These are phyloP conservation scores for Metschnikowia henanensis DNA, from an alignment of 805 yeast species.

Conservation along the genomic window DNA sequence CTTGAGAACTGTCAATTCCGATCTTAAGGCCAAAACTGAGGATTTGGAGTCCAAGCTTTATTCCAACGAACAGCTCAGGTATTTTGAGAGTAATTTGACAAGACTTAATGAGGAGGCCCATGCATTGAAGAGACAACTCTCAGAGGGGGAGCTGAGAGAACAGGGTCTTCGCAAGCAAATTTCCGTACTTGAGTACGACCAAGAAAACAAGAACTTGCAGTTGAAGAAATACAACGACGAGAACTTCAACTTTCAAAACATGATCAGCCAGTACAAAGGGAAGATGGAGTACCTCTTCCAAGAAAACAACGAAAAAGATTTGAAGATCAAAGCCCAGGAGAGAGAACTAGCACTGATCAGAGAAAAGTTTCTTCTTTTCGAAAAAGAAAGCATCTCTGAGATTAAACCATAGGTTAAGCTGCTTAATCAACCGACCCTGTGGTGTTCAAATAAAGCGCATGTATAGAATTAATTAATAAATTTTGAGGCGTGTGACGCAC, in stretches of 20 bases:
- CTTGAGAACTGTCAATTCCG: conserved; percentile 52
- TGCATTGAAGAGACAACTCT: conserved; percentile 44
- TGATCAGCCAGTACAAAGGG: conserved; percentile 42
- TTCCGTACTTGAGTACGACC: conserved; percentile 52
- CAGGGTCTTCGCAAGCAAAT: conserved; percentile 52
- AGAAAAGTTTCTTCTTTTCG: conserved; percentile 39
- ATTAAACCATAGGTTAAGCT: no score
- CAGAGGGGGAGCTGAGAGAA: conserved; percentile 52
- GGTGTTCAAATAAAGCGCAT: no score
- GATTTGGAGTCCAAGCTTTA: conserved; percentile 49
- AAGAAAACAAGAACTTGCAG: conserved; percentile 50
- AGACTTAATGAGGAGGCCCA: conserved; percentile 53
- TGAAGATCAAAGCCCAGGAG: conserved; percentile 46
- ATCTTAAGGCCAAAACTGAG: conserved; percentile 46
- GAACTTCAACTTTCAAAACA: conserved; percentile 53
- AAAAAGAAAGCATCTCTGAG: conserved; percentile 8
- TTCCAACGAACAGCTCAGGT: conserved; percentile 53
- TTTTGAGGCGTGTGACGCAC: no score
- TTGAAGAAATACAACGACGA: conserved; percentile 58
- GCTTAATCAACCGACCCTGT: no score
- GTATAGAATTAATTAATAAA: no score
- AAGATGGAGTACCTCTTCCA: conserved; percentile 39
- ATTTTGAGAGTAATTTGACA: conserved; percentile 58
- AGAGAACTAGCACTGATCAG: conserved; percentile 58
- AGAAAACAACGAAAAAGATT: conserved; percentile 43